Conservation (phyloP, 305 asterid species). For the Solanum hybrid region DNA sequence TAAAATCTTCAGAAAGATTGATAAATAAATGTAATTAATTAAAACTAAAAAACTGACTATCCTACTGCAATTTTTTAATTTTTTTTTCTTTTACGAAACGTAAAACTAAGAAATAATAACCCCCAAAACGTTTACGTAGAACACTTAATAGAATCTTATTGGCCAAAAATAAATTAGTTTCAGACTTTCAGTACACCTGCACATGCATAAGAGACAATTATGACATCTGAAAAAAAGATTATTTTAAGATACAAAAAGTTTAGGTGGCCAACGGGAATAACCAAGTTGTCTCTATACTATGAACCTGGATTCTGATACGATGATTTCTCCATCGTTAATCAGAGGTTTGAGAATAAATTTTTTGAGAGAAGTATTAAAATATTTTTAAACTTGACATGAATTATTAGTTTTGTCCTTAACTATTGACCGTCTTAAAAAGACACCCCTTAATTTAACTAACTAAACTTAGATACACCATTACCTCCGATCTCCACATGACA, state of each 20-base stretch:
- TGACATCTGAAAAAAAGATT: not conserved
- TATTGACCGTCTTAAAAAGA: not conserved
- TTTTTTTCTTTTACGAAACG: not conserved
- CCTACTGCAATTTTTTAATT: not conserved
- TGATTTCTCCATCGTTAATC: not conserved
- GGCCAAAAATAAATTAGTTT: not conserved
- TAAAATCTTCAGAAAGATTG: not conserved
- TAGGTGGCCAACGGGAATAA: not conserved
- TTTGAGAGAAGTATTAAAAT: no score
- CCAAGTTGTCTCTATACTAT: not conserved
- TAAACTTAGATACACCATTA: not conserved
- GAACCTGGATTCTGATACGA: not conserved
- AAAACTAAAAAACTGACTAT: not conserved
- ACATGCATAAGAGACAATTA: conserved; percentile 1
- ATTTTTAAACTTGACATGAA: no score
- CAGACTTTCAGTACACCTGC: not conserved
- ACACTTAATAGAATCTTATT: not conserved
- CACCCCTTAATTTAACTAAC: no score
- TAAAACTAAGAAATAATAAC: not conserved
- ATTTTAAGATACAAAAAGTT: not conserved
- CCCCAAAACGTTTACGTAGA: not conserved
- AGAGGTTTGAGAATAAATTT: not conserved
- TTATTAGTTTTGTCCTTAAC: no score
- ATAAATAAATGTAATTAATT: not conserved
- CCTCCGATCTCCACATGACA: not conserved